Base-by-base conservation (phyloP, 2,329 filamentous ascomycete species). In the Ceratocystis smalleyi region DNA sequence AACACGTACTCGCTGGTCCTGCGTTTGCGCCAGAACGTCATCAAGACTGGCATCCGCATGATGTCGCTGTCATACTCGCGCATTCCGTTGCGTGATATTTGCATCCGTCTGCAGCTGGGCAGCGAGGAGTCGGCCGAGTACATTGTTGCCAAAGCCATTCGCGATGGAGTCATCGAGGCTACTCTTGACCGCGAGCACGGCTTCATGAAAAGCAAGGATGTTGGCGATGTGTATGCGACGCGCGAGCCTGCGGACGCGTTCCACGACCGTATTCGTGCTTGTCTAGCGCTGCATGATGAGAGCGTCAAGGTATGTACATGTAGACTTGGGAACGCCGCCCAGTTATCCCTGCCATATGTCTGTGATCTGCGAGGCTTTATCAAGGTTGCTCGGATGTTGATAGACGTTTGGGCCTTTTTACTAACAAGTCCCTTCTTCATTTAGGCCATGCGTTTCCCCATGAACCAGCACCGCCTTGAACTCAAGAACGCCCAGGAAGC, bases 41-140 rank as follows among this genome's bases (percentile, higher is more conserved):
- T 99, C 83, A 96, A 96, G 81, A 99, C 94, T 2, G 94, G 94
- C 69, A 96, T 99, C 68, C 90, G 94, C 70, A 96, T 97, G 91
- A 95, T 99, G 84, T 97, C 92, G 49, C 80, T 99, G 68, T 96
- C 91, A 22, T 99, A 99, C 79, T 96, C 92, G 67, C 89, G 92
- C 68, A 99, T 99, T 72, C 96, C 92, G 1, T 82, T 99, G 64
- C 87, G 94, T 66, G 94, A 99, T 73, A 99, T 99, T 70, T 99
- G 94, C 77, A 91, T 97, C 66, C 89, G 94, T 59, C 81, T 99
- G 61, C 91, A 95, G 62, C 80, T 99, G 8, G 90, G 94, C 69
- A 95, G 89, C 70, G 94, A 99, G 74, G 94, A 99, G 79, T 96
- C 90, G 51, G 94, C 94, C 10, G 94, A 99, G 77, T 99, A 99